Base-by-base conservation (phyloP, 495 filamentous ascomycete species). In the Aspergillus avenaceus region DNA sequence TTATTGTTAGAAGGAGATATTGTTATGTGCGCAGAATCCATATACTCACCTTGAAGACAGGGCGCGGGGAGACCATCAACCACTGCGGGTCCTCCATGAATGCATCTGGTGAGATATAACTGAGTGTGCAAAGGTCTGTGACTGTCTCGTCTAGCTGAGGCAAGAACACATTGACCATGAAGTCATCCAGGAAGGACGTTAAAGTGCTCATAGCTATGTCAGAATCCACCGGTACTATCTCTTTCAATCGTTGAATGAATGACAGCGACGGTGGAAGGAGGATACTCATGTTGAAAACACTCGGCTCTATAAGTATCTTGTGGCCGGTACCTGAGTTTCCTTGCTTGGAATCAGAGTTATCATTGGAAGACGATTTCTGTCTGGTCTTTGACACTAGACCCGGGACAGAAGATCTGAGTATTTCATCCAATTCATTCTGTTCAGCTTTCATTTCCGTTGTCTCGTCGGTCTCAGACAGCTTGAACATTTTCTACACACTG, bases 141-240 rank as follows among this genome's bases (percentile, higher is more conserved):
- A 99, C 81, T 0, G 95, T 96, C 60, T 99, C 93, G 45, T 99
- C 93, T 12, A 99, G 72, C 60, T 97, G 95, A 16, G 93, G 93
- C 48, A 92, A 87, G 73, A 99, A 99, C 28, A 97, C 91, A 59
- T 97, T 97, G 66, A 97, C 85, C 46, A 99, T 81, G 68, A 97
- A 97, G 64, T 99, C 95, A 63, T 99, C 93, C 9, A 99, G 80
- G 70, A 99, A 99, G 19, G 90, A 91, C 1, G 93, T 97, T 42
- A 97, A 65, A 1, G 90, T 95, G 64, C 84, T 88, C 51, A 87
- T 86, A 6, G 85, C 84, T 56, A 97, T 86, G 54, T 95, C 91
- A 0, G 91, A 78, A 47, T 77, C 84, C 13, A 84, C 77, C 3
- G 93, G 93, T 1, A 99, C 93, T 45, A 97, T 92, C 45, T 84